Percentiles rank a stretch among this genome's conserved stretches.
These are phyloP conservation scores for Gossypium turneri DNA, from an alignment of 345 rosid genomes.

Conservation along the genomic window DNA sequence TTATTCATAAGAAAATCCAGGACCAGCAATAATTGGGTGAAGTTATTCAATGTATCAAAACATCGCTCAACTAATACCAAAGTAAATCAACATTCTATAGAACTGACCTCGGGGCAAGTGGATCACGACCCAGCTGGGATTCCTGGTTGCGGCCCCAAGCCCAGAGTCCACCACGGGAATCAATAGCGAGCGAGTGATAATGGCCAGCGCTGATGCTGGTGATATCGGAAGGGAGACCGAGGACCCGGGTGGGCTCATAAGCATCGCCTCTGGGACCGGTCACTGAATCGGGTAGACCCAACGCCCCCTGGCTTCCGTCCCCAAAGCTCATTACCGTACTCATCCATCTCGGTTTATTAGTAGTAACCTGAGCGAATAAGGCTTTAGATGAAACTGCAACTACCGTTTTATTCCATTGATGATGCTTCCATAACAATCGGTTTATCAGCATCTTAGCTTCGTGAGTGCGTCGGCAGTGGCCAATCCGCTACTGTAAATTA, in stretches of 20 bases:
- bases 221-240: constrained; percentile 56
- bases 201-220: constrained; percentile 57
- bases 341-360: constrained; percentile 18
- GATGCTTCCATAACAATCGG: not conserved
- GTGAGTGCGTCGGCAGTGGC: not conserved
- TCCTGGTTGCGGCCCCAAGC: constrained; percentile 90
- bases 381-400: not conserved
- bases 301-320: constrained; percentile 75
- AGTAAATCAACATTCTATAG: not conserved
- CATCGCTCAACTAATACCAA: not conserved
- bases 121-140: constrained; percentile 68
- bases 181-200: constrained; percentile 90
- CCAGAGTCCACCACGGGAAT: constrained; percentile 70
- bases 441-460: constrained; percentile 5
- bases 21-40: not conserved
- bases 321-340: constrained; percentile 81
- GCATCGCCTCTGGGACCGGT: constrained; percentile 57
- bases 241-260: constrained; percentile 60
- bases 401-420: not conserved
- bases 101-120: constrained; percentile 36
- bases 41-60: not conserved
- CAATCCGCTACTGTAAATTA: not conserved
- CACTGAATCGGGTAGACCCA: constrained; percentile 54
- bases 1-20: constrained; percentile 4
- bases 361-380: not conserved